phyloP scores from a whole-genome alignment of 306 rosid species.

The Heteromeles arbutifolia region DNA sequence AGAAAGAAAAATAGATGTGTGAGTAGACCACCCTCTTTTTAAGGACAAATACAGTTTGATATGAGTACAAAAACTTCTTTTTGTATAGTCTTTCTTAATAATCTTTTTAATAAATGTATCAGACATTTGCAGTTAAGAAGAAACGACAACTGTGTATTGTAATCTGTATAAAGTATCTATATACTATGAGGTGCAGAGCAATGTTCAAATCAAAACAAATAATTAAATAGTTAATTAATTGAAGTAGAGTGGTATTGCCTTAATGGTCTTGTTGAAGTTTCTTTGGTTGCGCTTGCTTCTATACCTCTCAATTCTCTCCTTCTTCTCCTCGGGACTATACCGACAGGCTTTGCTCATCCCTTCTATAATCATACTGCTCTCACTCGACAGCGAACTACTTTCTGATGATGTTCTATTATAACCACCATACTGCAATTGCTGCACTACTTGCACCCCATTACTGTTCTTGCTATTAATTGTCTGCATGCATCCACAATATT shows the following conservation, averaged over 20 bases:
- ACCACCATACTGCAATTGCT: constrained; percentile 25
- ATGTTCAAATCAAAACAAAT: neutral
- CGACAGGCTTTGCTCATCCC: constrained; percentile 72
- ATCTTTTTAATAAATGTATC: too few species aligned
- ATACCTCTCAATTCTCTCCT: constrained; percentile 74
- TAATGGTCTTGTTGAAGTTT: constrained; percentile 88
- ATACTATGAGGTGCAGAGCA: neutral
- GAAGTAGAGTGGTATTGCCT: constrained; percentile 35
- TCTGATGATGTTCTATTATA: constrained; percentile 27
- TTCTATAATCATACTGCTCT: constrained; percentile 76
- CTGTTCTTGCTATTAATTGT: constrained; percentile 21
- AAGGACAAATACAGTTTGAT: neutral
- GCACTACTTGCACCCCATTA: constrained; percentile 1
- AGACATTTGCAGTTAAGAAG: neutral
- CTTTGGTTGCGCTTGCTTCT: constrained; percentile 70
- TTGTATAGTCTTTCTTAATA: neutral
- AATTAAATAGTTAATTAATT: neutral
- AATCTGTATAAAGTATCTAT: too few species aligned
- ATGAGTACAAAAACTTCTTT: neutral
- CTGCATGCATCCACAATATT: constrained; percentile 25
- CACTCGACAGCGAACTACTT: constrained; percentile 56
- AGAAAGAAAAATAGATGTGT: too few species aligned
- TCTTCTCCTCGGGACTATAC: constrained; percentile 84
- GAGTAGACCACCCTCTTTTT: too few species aligned
- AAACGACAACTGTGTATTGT: too few species aligned